phyloP scores from a whole-genome alignment of 345 rosid species.

The Abelmoschus esculentus region DNA sequence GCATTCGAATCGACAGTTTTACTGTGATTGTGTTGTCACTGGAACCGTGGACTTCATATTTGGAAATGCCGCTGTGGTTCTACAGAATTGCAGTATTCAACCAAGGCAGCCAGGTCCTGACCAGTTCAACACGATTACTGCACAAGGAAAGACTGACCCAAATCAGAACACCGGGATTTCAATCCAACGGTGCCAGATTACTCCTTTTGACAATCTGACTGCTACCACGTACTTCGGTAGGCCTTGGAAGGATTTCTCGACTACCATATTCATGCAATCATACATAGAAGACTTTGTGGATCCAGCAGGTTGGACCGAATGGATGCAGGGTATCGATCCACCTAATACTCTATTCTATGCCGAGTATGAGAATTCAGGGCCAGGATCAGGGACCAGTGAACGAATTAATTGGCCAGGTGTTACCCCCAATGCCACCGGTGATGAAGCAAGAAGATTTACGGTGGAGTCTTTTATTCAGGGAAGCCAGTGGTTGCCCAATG shows the following conservation, averaged over 20 bases:
- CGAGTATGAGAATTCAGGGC: constrained; percentile 28
- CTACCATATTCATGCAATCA: constrained; percentile 27
- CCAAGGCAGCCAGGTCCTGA: constrained; percentile 54
- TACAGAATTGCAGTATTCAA: constrained; percentile 54
- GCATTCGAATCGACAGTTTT: constrained; percentile 74
- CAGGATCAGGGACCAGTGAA: constrained; percentile 12
- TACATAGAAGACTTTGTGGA: constrained; percentile 19
- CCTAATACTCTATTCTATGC: constrained; percentile 21
- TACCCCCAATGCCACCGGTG: constrained; percentile 14
- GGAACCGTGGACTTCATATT: constrained; percentile 85
- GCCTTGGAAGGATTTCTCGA: constrained; percentile 37
- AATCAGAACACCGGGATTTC: constrained; percentile 79
- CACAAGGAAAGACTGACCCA: constrained; percentile 60
- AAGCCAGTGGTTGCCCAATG: constrained; percentile 18
- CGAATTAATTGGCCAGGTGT: constrained; percentile 34
- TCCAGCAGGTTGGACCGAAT: constrained; percentile 29
- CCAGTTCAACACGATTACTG: constrained; percentile 62
- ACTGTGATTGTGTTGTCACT: constrained; percentile 49
- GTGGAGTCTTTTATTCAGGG: constrained; percentile 27
- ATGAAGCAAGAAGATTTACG: constrained; percentile 20
- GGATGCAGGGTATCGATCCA: constrained; percentile 14
- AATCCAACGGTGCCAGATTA: constrained; percentile 51
- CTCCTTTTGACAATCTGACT: constrained; percentile 37
- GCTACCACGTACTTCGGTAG: constrained; percentile 28
- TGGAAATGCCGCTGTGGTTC: constrained; percentile 68